These are phyloP conservation scores for Clonostachys byssicola DNA, from an alignment of 2,329 filamentous ascomycete species.

Conservation along the genomic window DNA sequence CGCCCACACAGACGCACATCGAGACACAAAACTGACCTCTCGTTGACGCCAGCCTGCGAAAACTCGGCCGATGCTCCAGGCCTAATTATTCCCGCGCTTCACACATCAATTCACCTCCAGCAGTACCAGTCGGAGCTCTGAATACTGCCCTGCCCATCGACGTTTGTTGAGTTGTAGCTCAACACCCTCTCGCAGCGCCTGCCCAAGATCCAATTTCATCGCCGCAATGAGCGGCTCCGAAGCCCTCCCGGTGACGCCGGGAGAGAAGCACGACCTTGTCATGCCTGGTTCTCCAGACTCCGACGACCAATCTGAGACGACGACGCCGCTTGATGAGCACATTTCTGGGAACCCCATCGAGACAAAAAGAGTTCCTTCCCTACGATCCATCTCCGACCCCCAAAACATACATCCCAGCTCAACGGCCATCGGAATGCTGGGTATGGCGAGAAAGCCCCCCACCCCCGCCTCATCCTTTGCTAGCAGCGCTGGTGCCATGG, in stretches of 20 bases:
- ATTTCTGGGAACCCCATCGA: constrained; percentile 25
- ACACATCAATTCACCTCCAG: no score
- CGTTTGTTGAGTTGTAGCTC: no score
- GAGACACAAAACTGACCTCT: no score
- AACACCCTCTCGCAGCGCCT: no score
- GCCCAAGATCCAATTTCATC: no score
- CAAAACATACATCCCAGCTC: constrained; percentile 74
- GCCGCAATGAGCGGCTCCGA: constrained; percentile 18
- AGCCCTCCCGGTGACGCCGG: constrained; percentile 38
- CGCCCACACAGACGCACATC: no score
- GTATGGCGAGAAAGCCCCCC: constrained; percentile 53
- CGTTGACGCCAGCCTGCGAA: no score
- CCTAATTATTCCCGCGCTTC: no score
- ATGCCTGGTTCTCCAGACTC: constrained; percentile 38
- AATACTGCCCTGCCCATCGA: no score
- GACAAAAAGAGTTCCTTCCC: constrained; percentile 48
- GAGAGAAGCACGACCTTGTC: constrained; percentile 30
- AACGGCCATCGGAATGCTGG: constrained; percentile 76
- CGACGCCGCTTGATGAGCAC: constrained; percentile 39
- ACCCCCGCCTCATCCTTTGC: constrained; percentile 28
- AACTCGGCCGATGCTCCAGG: no score
- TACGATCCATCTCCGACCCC: constrained; percentile 57
- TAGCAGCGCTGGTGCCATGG: constrained; percentile 20
- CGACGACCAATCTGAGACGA: constrained; percentile 40
- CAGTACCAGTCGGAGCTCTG: no score